Evolutionary conservation across 2,329 filamentous ascomycete species (phyloP), one percentile per base, ranked within the genome.

Genomic region (Ophiocordyceps camponoti-rufipedis): DNA sequence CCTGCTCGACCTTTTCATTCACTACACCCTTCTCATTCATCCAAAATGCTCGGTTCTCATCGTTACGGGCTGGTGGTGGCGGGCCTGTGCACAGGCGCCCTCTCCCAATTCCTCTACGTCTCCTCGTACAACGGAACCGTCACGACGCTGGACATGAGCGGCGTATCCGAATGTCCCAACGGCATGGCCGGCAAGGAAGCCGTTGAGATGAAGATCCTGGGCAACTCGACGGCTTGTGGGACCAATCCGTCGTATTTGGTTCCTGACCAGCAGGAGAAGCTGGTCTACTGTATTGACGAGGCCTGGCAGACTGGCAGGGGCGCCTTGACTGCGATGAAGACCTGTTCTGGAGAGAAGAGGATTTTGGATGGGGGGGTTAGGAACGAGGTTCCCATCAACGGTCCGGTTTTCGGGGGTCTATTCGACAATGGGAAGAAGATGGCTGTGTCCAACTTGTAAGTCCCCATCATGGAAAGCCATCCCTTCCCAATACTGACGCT

Each of bases 281-380:
- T 67, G 12, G 61, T 82, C 11, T 78, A 74, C 60, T 82, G 77
- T 58, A 53, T 74, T 41, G 70, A 82, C 51, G 78, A 82, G n/a
- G n/a, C n/a, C n/a, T n/a, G n/a, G n/a, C n/a, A n/a, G n/a, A n/a
- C n/a, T n/a, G n/a, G n/a, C n/a, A n/a, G n/a, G n/a, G n/a, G n/a
- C n/a, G n/a, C n/a, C n/a, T n/a, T n/a, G n/a, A n/a, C n/a, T n/a
- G n/a, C n/a, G n/a, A n/a, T n/a, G n/a, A n/a, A n/a, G n/a, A n/a
- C n/a, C n/a, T n/a, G n/a, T n/a, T n/a, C n/a, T n/a, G n/a, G n/a
- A n/a, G n/a, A n/a, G n/a, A n/a, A n/a, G n/a, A n/a, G n/a, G n/a
- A n/a, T n/a, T n/a, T n/a, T n/a, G 13, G 57, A 60, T 49, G 58
- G 14, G 14, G 33, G 33, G 5, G 16, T n/a, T 14, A n/a, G 55